A percentile compares a stretch with the other conserved stretches of the same genome.
Conservation (phyloP, 2,329 filamentous ascomycete genomes). For the Pleoardoris graminearum region DNA sequence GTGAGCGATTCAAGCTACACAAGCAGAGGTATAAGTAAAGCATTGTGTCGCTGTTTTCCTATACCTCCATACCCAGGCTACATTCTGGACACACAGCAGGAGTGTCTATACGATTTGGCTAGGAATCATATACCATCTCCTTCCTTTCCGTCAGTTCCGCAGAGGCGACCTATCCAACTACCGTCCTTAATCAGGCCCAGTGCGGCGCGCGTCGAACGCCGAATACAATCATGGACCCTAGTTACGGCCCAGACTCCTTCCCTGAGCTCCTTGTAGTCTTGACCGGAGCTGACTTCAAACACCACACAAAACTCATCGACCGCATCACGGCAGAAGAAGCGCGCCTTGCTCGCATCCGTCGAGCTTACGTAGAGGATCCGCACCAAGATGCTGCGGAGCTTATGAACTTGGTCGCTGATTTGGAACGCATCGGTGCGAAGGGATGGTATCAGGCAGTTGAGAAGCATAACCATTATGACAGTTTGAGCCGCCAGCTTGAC, state of each 20-base stretch:
- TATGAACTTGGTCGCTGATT: background rate
- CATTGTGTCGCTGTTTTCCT: background rate
- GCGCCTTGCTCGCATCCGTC: background rate
- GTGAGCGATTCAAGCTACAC: background rate
- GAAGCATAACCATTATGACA: background rate
- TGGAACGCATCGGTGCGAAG: conserved; percentile 4
- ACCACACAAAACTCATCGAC: background rate
- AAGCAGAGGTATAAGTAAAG: background rate
- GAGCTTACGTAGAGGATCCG: background rate
- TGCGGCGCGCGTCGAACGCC: too few species aligned
- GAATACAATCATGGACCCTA: background rate
- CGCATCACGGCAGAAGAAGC: background rate
- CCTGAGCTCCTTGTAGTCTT: background rate
- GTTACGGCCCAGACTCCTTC: background rate
- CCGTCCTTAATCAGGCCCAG: too few species aligned
- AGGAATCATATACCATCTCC: too few species aligned
- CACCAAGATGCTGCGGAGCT: background rate
- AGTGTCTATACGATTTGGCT: too few species aligned
- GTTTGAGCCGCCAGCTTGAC: background rate
- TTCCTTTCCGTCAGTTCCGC: too few species aligned
- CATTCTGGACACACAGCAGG: too few species aligned
- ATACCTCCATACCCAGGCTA: background rate
- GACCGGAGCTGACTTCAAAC: background rate
- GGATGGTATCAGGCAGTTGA: conserved; percentile 7
- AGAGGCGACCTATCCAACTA: too few species aligned